phyloP scores from a whole-genome alignment of 75 land plant genomes.

The Selaginella moellendorffii region DNA sequence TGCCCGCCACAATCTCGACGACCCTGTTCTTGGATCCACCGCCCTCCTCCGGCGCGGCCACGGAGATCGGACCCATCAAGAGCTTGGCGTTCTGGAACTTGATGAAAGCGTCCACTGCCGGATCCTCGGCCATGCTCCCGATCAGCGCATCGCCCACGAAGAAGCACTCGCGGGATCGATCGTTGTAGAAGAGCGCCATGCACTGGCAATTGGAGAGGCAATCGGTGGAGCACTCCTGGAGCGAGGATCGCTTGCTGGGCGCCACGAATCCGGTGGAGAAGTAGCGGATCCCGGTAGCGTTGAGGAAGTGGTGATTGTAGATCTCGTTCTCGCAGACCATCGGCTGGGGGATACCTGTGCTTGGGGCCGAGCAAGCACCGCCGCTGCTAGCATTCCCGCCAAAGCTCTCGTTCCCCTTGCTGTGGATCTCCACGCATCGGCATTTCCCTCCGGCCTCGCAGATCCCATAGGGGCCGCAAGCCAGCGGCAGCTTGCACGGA shows the following conservation, averaged over 20 bases:
- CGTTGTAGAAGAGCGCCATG: not conserved
- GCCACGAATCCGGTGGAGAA: not conserved
- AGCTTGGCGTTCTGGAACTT: not conserved
- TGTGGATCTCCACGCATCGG: not conserved
- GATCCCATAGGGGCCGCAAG: not conserved
- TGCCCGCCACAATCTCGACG: not conserved
- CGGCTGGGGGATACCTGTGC: not conserved
- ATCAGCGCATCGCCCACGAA: not conserved
- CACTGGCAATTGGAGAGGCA: slow-evolving; percentile 5
- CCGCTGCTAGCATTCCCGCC: not conserved
- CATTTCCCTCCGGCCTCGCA: not conserved
- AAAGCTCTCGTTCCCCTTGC: not conserved
- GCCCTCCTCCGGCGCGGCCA: not conserved
- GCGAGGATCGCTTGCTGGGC: not conserved
- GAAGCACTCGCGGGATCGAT: not conserved
- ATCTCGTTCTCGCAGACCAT: not conserved
- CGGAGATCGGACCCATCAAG: not conserved
- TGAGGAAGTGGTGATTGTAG: slow-evolving; percentile 2
- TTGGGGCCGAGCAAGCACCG: not conserved
- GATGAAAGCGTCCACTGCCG: not conserved
- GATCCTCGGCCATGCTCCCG: not conserved
- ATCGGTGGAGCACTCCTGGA: not conserved
- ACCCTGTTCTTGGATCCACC: not conserved
- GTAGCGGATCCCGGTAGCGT: not conserved
- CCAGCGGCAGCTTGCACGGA: not conserved